Percentiles rank a stretch among this genome's conserved stretches.
Evolutionary conservation across 805 yeast species (phyloP).

Genomic region (Metschnikowia cerradonensis): DNA sequence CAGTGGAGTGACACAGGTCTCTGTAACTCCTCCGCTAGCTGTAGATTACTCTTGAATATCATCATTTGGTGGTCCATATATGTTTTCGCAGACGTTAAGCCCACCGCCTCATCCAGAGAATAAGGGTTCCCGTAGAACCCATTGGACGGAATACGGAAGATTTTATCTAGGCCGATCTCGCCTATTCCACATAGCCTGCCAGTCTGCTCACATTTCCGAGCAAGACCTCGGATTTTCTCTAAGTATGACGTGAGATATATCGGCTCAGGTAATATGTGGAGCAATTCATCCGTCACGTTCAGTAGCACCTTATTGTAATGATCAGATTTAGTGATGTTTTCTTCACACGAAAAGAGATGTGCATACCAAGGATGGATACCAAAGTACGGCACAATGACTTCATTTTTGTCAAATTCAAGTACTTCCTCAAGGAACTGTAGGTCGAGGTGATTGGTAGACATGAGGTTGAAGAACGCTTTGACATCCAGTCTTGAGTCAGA

Average conservation of each 20-base stretch:
- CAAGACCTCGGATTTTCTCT: conserved; percentile 23
- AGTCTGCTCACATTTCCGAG: conserved; percentile 13
- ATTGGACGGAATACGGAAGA: conserved; percentile 59
- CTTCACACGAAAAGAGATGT: conserved; percentile 49
- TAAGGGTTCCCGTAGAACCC: conserved; percentile 48
- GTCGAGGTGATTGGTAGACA: conserved; percentile 39
- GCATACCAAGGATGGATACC: conserved; percentile 94
- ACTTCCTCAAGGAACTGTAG: conserved; percentile 23
- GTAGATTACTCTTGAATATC: conserved; percentile 49
- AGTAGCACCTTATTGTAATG: conserved; percentile 59
- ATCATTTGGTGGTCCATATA: conserved; percentile 59
- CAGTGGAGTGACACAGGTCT: conserved; percentile 75
- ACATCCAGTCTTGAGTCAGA: conserved; percentile 4
- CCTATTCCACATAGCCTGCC: conserved; percentile 52
- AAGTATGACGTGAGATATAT: conserved; percentile 36
- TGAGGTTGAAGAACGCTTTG: conserved; percentile 24
- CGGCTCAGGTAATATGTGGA: conserved; percentile 61
- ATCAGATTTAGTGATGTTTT: conserved; percentile 27
- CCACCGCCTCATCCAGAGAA: conserved; percentile 2
- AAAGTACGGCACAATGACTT: conserved; percentile 42
- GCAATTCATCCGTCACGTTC: conserved; percentile 38
- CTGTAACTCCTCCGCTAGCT: conserved; percentile 45
- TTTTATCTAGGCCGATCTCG: conserved; percentile 86
- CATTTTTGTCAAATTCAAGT: conserved; percentile 9
- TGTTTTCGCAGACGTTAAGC: conserved; percentile 47